These are phyloP conservation scores for Claviceps spartinae DNA, from an alignment of 2,329 filamentous ascomycete genomes.

Conservation along the genomic window DNA sequence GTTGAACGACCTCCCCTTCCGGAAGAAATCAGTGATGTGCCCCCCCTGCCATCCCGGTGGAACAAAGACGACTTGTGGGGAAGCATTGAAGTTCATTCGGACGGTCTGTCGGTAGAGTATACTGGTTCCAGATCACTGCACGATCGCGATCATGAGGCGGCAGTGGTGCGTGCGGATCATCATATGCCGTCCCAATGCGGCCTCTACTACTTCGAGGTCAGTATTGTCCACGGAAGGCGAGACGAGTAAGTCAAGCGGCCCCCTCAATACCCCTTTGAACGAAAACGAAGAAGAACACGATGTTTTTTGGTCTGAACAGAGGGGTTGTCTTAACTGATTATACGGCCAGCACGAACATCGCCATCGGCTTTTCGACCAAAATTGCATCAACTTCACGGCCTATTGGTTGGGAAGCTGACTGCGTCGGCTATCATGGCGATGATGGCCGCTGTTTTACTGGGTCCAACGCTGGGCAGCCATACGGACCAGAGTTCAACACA, in stretches of 20 bases:
- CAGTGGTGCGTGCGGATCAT: constrained; percentile 68
- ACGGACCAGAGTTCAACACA: constrained; percentile 40
- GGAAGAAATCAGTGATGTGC: constrained; percentile 45
- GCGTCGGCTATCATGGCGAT: constrained; percentile 57
- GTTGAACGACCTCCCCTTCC: constrained; percentile 57
- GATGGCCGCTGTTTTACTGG: constrained; percentile 49
- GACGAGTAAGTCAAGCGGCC: constrained; percentile 37
- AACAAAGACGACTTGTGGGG: constrained; percentile 62
- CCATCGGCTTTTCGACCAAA: constrained; percentile 47
- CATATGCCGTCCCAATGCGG: constrained; percentile 82
- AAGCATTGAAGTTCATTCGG: constrained; percentile 59
- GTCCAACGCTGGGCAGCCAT: constrained; percentile 41
- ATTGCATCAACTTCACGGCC: constrained; percentile 39
- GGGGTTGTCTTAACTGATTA: constrained; percentile 3
- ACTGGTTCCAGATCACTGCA: constrained; percentile 30
- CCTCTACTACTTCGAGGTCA: constrained; percentile 84
- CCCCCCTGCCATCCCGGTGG: constrained; percentile 70
- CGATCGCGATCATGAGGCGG: constrained; percentile 59
- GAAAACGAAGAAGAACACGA: too few relatives aligned
- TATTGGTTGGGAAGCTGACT: constrained; percentile 54
- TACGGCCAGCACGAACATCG: constrained; percentile 40
- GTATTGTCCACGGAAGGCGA: constrained; percentile 34
- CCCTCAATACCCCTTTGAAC: neutral
- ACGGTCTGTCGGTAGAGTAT: constrained; percentile 60
- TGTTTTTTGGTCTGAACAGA: too few relatives aligned